Evolutionary conservation across 148 eudicot species (phyloP).

Genomic region (Rhododendron mucronatum): DNA sequence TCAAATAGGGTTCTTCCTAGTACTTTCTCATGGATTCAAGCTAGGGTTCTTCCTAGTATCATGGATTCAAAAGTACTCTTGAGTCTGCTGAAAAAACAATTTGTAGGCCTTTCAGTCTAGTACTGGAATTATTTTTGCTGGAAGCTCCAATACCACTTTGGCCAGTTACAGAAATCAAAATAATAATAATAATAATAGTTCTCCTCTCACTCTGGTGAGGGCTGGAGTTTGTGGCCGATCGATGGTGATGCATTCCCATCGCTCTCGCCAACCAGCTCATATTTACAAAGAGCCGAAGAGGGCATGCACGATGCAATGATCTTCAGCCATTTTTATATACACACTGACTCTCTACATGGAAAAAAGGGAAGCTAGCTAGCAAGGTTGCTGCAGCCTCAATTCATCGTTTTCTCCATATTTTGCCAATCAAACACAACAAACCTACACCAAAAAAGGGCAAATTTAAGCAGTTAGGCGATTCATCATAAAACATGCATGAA

Average conservation of each 20-base stretch:
- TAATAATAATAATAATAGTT: too few relatives aligned
- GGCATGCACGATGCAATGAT: conserved; percentile 34
- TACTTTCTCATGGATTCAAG: neutral
- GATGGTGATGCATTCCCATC: neutral
- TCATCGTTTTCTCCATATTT: conserved; percentile 34
- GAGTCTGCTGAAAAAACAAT: neutral
- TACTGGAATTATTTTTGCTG: neutral
- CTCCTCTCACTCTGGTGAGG: neutral
- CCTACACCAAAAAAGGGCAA: conserved; percentile 15
- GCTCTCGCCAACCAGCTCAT: conserved; percentile 22
- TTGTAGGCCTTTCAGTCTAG: neutral
- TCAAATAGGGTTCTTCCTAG: too few relatives aligned
- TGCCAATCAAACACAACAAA: conserved; percentile 44
- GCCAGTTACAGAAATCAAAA: neutral
- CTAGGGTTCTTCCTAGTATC: neutral
- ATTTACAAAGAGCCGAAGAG: conserved; percentile 28
- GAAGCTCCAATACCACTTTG: neutral
- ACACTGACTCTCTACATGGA: conserved; percentile 29
- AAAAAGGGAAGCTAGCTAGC: conserved; percentile 20
- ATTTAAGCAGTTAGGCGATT: neutral
- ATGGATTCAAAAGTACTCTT: neutral
- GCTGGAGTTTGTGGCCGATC: neutral
- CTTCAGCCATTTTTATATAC: conserved; percentile 41
- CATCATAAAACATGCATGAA: neutral
- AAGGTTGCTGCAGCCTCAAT: conserved; percentile 33